Base-by-base conservation (phyloP, 805 yeast genomes). In the Starmerella asiatica region DNA sequence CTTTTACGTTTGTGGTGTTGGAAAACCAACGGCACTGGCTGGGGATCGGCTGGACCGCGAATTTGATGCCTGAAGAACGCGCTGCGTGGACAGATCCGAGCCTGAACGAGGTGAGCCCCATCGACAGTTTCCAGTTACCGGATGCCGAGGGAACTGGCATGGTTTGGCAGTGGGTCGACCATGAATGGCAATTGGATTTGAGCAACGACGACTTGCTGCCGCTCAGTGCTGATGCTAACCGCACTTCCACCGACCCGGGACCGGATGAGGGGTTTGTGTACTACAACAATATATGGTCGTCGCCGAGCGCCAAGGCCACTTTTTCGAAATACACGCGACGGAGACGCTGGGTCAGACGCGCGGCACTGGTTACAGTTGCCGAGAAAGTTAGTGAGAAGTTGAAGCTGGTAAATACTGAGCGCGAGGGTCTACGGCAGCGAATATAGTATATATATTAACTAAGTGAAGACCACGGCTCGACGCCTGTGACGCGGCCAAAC, bases 51-150 rank as follows among this genome's bases (percentile, higher is more conserved):
- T 88, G 98, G 98, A 88, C 97, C 0, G 68, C 93, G 14, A 85
- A 85, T 55, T 67, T 91, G 56, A 68, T 91, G 46, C 78, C 93
- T 36, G 88, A 88, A 56, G 98, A 88, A 61, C 71, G 98, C 56
- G 77, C 94, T 0, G 79, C 97, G 3, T 88, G 97, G 96, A 86
- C 97, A 0, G 98, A 88, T 57, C 96, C 86, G 58, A 86, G 85
- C 55, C 65, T 85, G 46, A 88, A 86, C 58, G 94, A 85, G 56
- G 71, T 83, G 1, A 74, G 79, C 5, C 67, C 85, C 7, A 77
- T 86, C 16, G 91, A 79, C 5, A 61, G 68, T 16, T 88, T 88
- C 60, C 74, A 76, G 56, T 64, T 88, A 42, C 97, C 98, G 3
- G 83, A 69, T 42, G 73, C 79, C 31, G 70, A 65, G 16, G 69